Base-by-base conservation (phyloP, 1,139 yeast species). In the Sugiyamaella neomexicana region DNA sequence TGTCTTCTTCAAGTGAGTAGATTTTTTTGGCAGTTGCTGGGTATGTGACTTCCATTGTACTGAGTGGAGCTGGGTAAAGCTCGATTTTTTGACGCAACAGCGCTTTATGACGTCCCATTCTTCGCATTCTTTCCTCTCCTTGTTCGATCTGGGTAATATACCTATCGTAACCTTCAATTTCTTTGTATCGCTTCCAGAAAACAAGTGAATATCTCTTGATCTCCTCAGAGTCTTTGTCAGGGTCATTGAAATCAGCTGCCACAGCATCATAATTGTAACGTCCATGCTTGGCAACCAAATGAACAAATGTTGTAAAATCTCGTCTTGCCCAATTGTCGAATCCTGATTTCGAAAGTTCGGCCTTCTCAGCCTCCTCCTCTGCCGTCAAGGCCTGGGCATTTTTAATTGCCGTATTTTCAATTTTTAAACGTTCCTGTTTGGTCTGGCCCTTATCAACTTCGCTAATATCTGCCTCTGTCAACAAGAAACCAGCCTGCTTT, bases 301-400 rank as follows among this genome's bases (percentile, higher is more conserved):
- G 96, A 41, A 93, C 79, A 64, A 89, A 90, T 55, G 86, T 84
- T 46, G 95, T 83, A 66, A 93, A 89, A 67, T 95, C 99, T 56
- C 99, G 81, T 67, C 91, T 83, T 9, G 90, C 80, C 99, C 99
- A 93, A 58, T 77, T 78, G 46, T 81, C 79, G 71, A 89, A 93
- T 3, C 96, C 90, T 55, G 82, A 77, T 7, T 72, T 76, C 12
- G 87, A 72, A 20, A 85, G 75, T 58, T 77, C 71, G 54, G 81
- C 81, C 67, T 90, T 93, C 60, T 79, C 77, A 36, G 73, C 76
- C 50, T 78, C 77, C 64, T 93, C 97, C 58, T 86, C 96, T 54
- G 82, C 89, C 0, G 95, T 85, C 55, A 91, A 77, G 0, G 95
- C 91, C 62, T 79, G 83, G 1, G 76, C 70, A 54, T 71, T 72